phyloP scores from a whole-genome alignment of 306 rosid species.

The Abrus precatorius region DNA sequence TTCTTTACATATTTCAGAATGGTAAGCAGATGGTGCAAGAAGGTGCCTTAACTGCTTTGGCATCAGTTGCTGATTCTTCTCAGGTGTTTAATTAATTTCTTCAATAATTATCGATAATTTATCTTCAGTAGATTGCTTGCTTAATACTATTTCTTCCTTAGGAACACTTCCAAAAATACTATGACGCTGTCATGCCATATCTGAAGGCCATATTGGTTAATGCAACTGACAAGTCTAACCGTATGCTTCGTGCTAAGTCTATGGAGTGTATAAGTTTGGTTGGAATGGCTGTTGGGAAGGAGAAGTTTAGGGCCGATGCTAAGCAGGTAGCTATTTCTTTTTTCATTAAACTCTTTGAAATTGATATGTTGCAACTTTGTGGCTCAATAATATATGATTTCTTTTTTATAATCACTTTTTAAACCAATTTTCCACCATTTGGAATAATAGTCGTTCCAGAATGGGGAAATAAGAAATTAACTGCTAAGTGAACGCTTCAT shows the following conservation, averaged over 20 bases:
- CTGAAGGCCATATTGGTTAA: constrained; percentile 93
- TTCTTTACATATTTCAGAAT: constrained; percentile 62
- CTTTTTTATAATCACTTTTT: constrained; percentile 20
- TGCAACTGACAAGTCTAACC: constrained; percentile 96
- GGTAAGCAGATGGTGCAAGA: constrained; percentile 99
- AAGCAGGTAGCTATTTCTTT: constrained; percentile 71
- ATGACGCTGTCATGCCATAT: constrained; percentile 97
- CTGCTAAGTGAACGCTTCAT: not conserved
- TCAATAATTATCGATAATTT: constrained; percentile 28
- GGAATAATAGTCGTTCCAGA: constrained; percentile 15
- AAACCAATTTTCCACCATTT: not conserved
- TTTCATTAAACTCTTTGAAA: not conserved
- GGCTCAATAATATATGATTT: not conserved
- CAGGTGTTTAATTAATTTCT: constrained; percentile 67
- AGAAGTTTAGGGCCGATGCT: constrained; percentile 97
- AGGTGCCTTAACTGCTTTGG: constrained; percentile 98
- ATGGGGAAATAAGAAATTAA: not conserved
- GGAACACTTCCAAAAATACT: constrained; percentile 98
- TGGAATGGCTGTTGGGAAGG: constrained; percentile 99
- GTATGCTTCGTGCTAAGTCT: constrained; percentile 99
- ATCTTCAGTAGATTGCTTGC: constrained; percentile 40
- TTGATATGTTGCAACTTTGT: constrained; percentile 27
- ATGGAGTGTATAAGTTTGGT: constrained; percentile 99
- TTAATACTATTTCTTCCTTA: constrained; percentile 44
- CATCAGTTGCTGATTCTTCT: constrained; percentile 99